A percentile compares a stretch with the other conserved stretches of the same genome.
Evolutionary conservation across 768 basidiomycete species (phyloP).

Genomic region (Basidioascus undulatus): DNA sequence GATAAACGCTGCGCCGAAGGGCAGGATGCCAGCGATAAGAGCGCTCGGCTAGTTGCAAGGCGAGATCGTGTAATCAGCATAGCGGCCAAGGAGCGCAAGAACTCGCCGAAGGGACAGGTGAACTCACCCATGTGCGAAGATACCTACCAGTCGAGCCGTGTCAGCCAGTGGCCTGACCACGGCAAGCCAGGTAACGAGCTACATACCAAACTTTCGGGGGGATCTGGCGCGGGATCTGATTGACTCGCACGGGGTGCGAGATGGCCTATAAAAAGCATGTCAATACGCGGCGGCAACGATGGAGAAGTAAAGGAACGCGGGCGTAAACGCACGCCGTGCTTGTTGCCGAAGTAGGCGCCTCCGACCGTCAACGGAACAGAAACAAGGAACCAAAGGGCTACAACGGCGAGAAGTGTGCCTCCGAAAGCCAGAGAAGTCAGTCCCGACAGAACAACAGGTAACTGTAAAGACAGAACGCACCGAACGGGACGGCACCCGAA

Average conservation of each 20-base stretch:
- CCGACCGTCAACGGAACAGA: slow-evolving; percentile 68
- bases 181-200: too few species aligned
- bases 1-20: slow-evolving; percentile 86
- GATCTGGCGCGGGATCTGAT: slow-evolving; percentile 80
- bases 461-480: slow-evolving; percentile 22
- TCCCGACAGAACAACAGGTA: slow-evolving; percentile 2
- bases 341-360: slow-evolving; percentile 65
- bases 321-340: slow-evolving; percentile 54
- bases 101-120: neutral
- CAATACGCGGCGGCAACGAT: neutral
- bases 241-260: slow-evolving; percentile 63
- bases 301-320: neutral
- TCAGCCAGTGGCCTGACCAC: too few species aligned
- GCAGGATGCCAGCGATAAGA: slow-evolving; percentile 69
- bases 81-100: slow-evolving; percentile 5
- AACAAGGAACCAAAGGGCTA: slow-evolving; percentile 78
- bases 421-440: neutral
- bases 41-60: slow-evolving; percentile 30
- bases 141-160: too few species aligned
- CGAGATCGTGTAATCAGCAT: neutral
- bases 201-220: slow-evolving; percentile 37
- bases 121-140: slow-evolving; percentile 48
- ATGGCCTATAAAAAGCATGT: slow-evolving; percentile 27
- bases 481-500: slow-evolving; percentile 89
- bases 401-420: slow-evolving; percentile 67